Percentiles rank a stretch among this genome's conserved stretches.
phyloP scores from a whole-genome alignment of 345 rosid genomes.

The Arabidopsis arenosa region DNA sequence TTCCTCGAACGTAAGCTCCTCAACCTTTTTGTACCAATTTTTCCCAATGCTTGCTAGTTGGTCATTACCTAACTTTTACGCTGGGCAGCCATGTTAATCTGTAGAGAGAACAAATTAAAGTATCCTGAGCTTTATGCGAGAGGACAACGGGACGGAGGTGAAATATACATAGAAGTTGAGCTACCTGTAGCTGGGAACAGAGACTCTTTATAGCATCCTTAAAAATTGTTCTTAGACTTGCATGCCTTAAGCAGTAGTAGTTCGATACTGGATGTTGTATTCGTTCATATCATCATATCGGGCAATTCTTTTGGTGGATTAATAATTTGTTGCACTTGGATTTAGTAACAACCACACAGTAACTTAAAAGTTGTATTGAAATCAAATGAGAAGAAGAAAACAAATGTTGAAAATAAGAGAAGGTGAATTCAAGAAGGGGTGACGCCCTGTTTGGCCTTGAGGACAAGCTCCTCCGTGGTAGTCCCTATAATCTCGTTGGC shows the following conservation, averaged over 20 bases:
- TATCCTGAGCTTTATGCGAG: constrained; percentile 13
- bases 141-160: constrained; percentile 14
- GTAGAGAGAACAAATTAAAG: constrained; percentile 25
- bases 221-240: background rate
- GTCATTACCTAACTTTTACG: constrained; percentile 7
- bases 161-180: background rate
- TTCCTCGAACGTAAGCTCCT: constrained; percentile 37
- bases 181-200: constrained; percentile 17
- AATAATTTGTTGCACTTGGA: constrained; percentile 13
- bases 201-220: background rate
- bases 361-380: constrained; percentile 12
- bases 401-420: constrained; percentile 33
- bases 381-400: constrained; percentile 15
- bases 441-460: constrained; percentile 69
- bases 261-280: constrained; percentile 8
- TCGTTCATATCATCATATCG: constrained; percentile 17
- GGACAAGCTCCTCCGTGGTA: constrained; percentile 90
- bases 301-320: background rate
- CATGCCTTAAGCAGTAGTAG: constrained; percentile 8
- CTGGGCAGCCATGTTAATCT: constrained; percentile 13
- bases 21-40: constrained; percentile 4
- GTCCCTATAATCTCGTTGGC: constrained; percentile 88
- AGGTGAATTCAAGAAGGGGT: constrained; percentile 45
- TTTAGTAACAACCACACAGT: constrained; percentile 20
- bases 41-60: background rate